A percentile compares a stretch with the other conserved stretches of the same genome.
phyloP scores from a whole-genome alignment of 2,329 filamentous ascomycete species.

The Nemania bipapillata region DNA sequence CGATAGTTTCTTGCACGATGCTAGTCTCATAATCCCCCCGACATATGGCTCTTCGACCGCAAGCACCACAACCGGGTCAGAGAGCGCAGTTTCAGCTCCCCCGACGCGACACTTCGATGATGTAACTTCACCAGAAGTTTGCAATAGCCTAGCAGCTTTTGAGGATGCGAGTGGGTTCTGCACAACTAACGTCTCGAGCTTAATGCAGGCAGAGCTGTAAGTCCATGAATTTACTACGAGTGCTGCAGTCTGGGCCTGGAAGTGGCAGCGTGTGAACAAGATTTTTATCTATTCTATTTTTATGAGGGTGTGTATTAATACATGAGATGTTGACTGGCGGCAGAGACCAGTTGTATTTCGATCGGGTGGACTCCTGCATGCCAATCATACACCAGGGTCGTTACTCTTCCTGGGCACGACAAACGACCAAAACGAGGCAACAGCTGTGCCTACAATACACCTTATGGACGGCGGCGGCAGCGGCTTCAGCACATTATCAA shows the following conservation, averaged over 20 bases:
- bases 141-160: conserved; percentile 11
- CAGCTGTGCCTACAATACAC: conserved; percentile 26
- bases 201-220: conserved; percentile 29
- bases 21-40: conserved; percentile 2
- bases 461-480: conserved; percentile 25
- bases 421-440: conserved; percentile 21
- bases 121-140: conserved; percentile 2
- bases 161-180: conserved; percentile 18
- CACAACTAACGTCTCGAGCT: conserved; percentile 22
- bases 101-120: conserved; percentile 10
- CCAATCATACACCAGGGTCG: conserved; percentile 24
- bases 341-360: conserved; percentile 30
- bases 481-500: conserved; percentile 24
- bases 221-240: not conserved
- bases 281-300: not conserved
- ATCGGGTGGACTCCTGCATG: conserved; percentile 22
- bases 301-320: not conserved
- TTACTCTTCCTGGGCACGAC: conserved; percentile 25
- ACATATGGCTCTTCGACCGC: conserved; percentile 16
- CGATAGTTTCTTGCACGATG: conserved; percentile 16
- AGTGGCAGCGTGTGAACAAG: not conserved
- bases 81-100: conserved; percentile 12
- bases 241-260: not conserved
- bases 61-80: conserved; percentile 17
- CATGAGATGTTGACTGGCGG: not conserved